Evolutionary conservation across 75 land plant genomes (phyloP).

Genomic region (Azolla pinnata): DNA sequence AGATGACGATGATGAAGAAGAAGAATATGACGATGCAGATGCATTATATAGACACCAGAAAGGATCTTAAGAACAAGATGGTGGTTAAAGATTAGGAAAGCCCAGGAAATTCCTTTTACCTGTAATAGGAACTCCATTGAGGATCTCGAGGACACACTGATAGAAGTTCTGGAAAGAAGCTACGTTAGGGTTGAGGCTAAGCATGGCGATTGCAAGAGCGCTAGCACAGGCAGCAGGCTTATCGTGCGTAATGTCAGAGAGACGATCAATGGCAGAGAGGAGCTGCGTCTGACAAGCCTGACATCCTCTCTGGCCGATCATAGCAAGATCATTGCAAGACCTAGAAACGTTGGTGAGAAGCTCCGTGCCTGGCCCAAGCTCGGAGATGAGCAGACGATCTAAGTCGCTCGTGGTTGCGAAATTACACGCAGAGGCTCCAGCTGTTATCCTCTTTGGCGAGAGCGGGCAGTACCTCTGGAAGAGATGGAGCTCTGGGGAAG

Average conservation of each 20-base stretch:
- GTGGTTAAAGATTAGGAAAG: too few relatives aligned
- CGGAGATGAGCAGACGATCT: neutral
- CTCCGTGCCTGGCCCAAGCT: neutral
- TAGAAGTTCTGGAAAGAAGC: slow-evolving; percentile 21
- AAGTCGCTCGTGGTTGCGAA: slow-evolving; percentile 17
- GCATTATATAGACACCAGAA: too few relatives aligned
- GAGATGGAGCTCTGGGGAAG: slow-evolving; percentile 5
- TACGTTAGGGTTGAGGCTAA: slow-evolving; percentile 14
- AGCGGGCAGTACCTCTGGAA: slow-evolving; percentile 16
- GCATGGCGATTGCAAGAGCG: slow-evolving; percentile 21
- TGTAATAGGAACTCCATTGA: slow-evolving; percentile 12
- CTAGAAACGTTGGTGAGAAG: slow-evolving; percentile 12
- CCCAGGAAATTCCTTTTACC: too few relatives aligned
- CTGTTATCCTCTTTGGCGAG: slow-evolving; percentile 16
- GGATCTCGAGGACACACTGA: slow-evolving; percentile 14
- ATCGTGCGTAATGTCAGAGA: slow-evolving; percentile 29
- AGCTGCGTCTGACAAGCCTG: slow-evolving; percentile 20
- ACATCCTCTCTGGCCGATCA: slow-evolving; percentile 9
- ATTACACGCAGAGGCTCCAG: slow-evolving; percentile 28
- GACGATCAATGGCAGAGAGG: slow-evolving; percentile 13
- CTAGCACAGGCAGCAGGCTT: slow-evolving; percentile 24
- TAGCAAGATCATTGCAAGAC: slow-evolving; percentile 6
- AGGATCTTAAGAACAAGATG: too few relatives aligned
- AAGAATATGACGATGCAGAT: too few relatives aligned
- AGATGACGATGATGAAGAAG: too few relatives aligned